Base-by-base conservation (phyloP, 1,139 yeast species). In the Nadsonia starkeyi-henricii region DNA sequence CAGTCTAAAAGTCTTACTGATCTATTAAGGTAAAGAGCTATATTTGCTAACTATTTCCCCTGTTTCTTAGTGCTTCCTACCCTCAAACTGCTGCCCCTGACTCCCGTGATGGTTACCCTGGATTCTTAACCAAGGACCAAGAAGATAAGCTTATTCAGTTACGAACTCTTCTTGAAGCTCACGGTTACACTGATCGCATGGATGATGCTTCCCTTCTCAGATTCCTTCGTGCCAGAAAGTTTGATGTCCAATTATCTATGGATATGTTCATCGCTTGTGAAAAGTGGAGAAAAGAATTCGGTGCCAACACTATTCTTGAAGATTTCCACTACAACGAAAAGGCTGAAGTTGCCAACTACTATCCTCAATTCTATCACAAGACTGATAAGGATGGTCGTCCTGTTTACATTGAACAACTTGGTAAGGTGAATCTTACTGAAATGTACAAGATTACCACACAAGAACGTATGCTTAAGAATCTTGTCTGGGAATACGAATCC, bases 371-470 rank as follows among this genome's bases (percentile, higher is more conserved):
- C 69, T 91, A 91, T 69, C 97, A 91, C 72, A 89, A 91, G 73
- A 85, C 91, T 45, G 98, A 91, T 67, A 85, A 77, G 62, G 98
- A 91, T 54, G 98, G 98, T 46, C 82, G 98, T 61, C 98, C 98
- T 2, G 82, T 88, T 48, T 91, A 91, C 69, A 75, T 82, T 59
- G 98, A 91, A 71, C 96, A 91, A 65, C 75, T 91, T 57, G 98
- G 98, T 50, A 72, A 80, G 50, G 96, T 91, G 54, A 85, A 89
- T 68, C 75, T 91, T 65, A 74, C 79, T 43, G 94, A 86, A 65
- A 85, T 91, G 95, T 79, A 85, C 72, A 84, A 86, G 69, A 77
- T 91, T 66, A 91, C 98, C 55, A 79, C 91, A 42, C 94, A 88
- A 67, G 97, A 91, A 58, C 81, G 97, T 64, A 89, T 91, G 98